These are phyloP conservation scores for Tetramitus jugosus DNA, from an alignment of 208 protist species.

Conservation along the genomic window DNA sequence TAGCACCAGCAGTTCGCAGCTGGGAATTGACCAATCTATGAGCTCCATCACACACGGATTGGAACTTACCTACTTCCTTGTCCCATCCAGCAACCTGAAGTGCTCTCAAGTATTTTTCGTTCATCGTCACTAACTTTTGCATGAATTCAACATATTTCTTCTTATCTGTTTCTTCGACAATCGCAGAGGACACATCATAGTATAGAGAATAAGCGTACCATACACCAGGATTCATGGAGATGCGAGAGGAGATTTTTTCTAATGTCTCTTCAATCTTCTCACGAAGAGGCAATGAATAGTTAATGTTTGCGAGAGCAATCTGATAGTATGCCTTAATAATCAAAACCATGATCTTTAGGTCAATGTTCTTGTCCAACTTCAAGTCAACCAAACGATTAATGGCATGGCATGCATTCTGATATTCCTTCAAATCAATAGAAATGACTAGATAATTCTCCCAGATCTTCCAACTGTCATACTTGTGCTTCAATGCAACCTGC, in stretches of 20 bases:
- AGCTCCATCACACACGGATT: too few species aligned
- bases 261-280: not conserved
- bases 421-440: not conserved
- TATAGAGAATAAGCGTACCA: constrained; percentile 1
- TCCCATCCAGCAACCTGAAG: constrained; percentile 8
- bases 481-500: not conserved
- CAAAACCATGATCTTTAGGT: not conserved
- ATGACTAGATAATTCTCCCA: constrained; percentile 9
- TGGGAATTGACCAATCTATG: too few species aligned
- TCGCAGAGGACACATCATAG: not conserved
- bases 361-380: not conserved
- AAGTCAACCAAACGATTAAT: not conserved
- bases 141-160: not conserved
- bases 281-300: not conserved
- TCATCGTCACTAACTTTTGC: not conserved
- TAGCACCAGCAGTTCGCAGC: too few species aligned
- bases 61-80: not conserved
- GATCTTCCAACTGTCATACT: not conserved
- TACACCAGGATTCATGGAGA: not conserved
- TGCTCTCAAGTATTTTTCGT: not conserved
- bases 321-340: not conserved
- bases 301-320: not conserved
- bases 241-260: not conserved
- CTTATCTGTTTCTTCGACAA: not conserved
- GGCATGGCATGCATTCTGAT: not conserved